These are phyloP conservation scores for Trichoderma atrobrunneum DNA, from an alignment of 2,329 filamentous ascomycete species.

Conservation along the genomic window DNA sequence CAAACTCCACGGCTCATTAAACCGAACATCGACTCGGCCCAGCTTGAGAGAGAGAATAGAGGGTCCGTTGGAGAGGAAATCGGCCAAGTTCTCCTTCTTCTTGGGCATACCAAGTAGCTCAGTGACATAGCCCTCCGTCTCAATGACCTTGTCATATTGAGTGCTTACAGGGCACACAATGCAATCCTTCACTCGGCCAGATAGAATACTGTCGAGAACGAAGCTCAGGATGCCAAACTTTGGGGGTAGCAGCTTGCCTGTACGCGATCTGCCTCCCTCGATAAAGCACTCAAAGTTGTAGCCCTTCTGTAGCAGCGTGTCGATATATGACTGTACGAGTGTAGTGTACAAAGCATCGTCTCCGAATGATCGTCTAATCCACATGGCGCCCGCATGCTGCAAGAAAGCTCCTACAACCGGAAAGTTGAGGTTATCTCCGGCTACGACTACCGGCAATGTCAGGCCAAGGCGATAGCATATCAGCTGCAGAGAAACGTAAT, in stretches of 20 bases:
- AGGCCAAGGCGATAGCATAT: conserved; percentile 94
- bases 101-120: conserved; percentile 93
- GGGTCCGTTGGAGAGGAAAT: conserved; percentile 80
- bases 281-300: conserved; percentile 98
- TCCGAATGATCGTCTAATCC: conserved; percentile 88
- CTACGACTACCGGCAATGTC: conserved; percentile 84
- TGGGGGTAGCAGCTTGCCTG: conserved; percentile 87
- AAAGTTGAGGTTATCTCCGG: conserved; percentile 95
- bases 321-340: conserved; percentile 94
- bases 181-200: conserved; percentile 82
- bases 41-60: conserved; percentile 86
- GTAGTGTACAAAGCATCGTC: conserved; percentile 88
- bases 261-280: conserved; percentile 88
- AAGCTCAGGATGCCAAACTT: conserved; percentile 96
- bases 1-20: conserved; percentile 94
- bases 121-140: conserved; percentile 94
- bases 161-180: conserved; percentile 95
- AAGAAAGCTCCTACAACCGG: conserved; percentile 85
- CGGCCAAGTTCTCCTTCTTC: conserved; percentile 86
- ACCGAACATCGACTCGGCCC: conserved; percentile 89
- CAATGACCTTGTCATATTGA: conserved; percentile 98
- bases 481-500: conserved; percentile 91
- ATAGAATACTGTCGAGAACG: conserved; percentile 83
- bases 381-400: conserved; percentile 96
- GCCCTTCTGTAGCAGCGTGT: conserved; percentile 83